phyloP scores from a whole-genome alignment of 805 yeast genomes.

The Cyberlindnera suaveolens region DNA sequence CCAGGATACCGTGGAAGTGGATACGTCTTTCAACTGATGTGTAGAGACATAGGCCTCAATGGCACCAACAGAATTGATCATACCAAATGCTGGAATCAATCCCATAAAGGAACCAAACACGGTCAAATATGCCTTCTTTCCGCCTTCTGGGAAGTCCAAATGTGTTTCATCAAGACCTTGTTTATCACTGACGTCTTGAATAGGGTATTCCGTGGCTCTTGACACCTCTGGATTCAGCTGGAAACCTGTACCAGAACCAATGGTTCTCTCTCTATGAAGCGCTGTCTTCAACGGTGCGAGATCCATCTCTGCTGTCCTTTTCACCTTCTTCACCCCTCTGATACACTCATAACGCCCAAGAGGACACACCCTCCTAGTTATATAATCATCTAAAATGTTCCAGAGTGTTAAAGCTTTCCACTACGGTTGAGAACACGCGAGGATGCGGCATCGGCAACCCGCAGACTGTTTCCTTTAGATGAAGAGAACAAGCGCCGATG shows the following conservation, averaged over 20 bases:
- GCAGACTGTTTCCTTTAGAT: no score
- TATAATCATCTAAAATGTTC: no score
- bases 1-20: slow-evolving; percentile 49
- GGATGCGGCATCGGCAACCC: no score
- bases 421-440: no score
- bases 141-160: slow-evolving; percentile 47
- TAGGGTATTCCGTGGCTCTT: neutral
- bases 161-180: slow-evolving; percentile 8
- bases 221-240: slow-evolving; percentile 1
- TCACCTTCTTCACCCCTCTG: neutral
- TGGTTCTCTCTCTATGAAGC: slow-evolving; percentile 4
- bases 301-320: neutral
- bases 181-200: neutral
- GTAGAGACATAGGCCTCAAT: slow-evolving; percentile 50
- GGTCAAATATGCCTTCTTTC: slow-evolving; percentile 43
- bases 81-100: slow-evolving; percentile 45
- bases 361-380: no score
- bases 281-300: slow-evolving; percentile 1
- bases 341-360: neutral
- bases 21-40: slow-evolving; percentile 41
- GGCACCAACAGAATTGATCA: slow-evolving; percentile 54
- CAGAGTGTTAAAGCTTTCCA: no score
- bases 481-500: no score
- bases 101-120: slow-evolving; percentile 54
- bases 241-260: slow-evolving; percentile 7